Conservation (phyloP, 108 stramenopile genomes). For the Nitzschia sp. region DNA sequence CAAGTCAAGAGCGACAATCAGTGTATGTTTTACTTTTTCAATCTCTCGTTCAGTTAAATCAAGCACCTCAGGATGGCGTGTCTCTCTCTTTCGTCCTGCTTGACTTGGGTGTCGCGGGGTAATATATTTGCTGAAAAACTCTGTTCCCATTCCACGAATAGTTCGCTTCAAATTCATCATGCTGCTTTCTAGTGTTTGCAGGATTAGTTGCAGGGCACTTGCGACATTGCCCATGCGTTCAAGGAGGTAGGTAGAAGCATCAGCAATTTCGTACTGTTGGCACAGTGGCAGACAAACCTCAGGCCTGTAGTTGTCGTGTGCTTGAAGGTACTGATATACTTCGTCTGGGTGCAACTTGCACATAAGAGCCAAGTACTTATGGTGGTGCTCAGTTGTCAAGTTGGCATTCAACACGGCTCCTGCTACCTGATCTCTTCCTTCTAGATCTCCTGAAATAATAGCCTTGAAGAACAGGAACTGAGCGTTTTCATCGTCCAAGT, state of each 20-base stretch:
- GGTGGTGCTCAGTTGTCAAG: conserved; percentile 64
- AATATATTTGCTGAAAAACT: conserved; percentile 21
- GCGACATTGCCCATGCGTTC: conserved; percentile 87
- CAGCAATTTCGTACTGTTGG: conserved; percentile 77
- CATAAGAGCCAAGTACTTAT: conserved; percentile 66
- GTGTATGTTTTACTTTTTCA: conserved; percentile 58
- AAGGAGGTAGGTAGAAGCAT: conserved; percentile 88
- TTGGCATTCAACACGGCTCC: conserved; percentile 65
- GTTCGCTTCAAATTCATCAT: conserved; percentile 67
- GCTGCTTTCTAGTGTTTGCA: conserved; percentile 70
- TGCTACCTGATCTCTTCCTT: conserved; percentile 57
- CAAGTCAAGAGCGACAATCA: conserved; percentile 69
- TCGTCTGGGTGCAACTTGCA: conserved; percentile 69
- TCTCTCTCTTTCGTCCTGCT: conserved; percentile 15
- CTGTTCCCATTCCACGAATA: conserved; percentile 51
- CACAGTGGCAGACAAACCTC: conserved; percentile 83
- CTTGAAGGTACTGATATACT: conserved; percentile 79
- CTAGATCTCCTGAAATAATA: conserved; percentile 64
- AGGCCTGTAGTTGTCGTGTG: conserved; percentile 73
- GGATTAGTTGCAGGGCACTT: conserved; percentile 81
- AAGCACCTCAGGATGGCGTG: conserved; percentile 8
- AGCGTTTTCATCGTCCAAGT: conserved; percentile 40
- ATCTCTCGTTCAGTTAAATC: conserved; percentile 59
- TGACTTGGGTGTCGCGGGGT: neutral
- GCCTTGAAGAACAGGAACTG: conserved; percentile 64